Percentiles rank a stretch among this genome's conserved stretches.
Conservation (phyloP, 331 rosid species). For the Malus hybrid region DNA sequence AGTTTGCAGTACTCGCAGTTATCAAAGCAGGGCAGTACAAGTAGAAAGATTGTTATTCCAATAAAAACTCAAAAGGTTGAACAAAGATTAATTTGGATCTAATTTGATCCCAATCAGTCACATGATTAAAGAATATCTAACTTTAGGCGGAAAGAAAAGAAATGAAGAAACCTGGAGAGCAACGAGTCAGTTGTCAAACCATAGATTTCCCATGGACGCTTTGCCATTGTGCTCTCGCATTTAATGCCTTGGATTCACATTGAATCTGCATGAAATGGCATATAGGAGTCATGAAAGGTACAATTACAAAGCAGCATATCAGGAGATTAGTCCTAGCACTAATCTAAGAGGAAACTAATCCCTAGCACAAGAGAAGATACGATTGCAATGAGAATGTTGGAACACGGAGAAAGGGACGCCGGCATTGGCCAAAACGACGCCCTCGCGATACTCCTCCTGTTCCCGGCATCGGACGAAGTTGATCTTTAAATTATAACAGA, state of each 20-base stretch:
- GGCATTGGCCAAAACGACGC: slow-evolving; percentile 16
- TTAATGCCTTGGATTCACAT: no score
- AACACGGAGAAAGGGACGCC: slow-evolving; percentile 21
- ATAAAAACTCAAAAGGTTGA: no score
- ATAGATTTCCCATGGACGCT: slow-evolving; percentile 5
- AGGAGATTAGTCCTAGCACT: background rate
- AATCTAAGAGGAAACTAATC: background rate
- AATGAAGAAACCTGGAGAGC: slow-evolving; percentile 65
- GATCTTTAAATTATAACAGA: no score
- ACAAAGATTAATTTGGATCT: background rate
- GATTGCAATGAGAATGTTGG: background rate
- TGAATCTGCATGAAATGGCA: no score
- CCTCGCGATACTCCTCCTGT: slow-evolving; percentile 14
- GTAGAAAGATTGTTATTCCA: no score
- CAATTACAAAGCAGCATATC: background rate
- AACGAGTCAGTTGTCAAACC: slow-evolving; percentile 76
- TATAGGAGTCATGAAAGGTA: no score
- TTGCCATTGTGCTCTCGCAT: background rate
- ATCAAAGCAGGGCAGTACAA: no score
- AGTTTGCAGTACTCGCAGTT: background rate
- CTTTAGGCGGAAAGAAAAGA: background rate
- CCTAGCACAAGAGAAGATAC: background rate
- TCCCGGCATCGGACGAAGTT: slow-evolving; percentile 3
- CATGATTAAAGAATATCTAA: background rate
- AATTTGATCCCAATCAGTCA: background rate